phyloP scores from a whole-genome alignment of 2,329 filamentous ascomycete genomes.

The Cladophialophora bantiana region DNA sequence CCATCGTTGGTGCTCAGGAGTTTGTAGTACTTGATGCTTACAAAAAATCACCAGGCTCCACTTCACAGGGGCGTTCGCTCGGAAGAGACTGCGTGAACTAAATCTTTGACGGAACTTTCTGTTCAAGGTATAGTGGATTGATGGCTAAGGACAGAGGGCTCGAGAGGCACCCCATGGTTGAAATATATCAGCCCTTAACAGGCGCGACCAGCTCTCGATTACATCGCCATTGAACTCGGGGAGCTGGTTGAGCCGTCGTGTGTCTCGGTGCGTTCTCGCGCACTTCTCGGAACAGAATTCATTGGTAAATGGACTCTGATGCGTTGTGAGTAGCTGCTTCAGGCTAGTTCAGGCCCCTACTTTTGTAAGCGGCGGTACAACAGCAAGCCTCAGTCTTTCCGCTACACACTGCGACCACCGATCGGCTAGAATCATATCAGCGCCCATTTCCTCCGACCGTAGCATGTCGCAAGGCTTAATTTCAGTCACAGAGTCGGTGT shows the following conservation, averaged over 20 bases:
- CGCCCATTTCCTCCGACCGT: slow-evolving; percentile 6
- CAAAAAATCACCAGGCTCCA: not conserved
- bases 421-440: not conserved
- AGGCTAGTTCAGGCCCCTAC: not conserved
- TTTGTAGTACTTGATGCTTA: not conserved
- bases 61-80: not conserved
- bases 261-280: slow-evolving; percentile 30
- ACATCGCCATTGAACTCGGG: not conserved
- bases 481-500: not conserved
- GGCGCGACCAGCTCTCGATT: not conserved
- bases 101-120: not conserved
- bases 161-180: not conserved
- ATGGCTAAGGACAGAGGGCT: not conserved
- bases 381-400: not conserved
- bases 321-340: not conserved
- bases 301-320: not conserved
- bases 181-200: not conserved
- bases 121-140: not conserved
- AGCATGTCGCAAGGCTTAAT: slow-evolving; percentile 9
- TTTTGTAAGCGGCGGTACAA: not conserved
- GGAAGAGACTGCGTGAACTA: not conserved
- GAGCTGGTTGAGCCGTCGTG: not conserved
- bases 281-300: slow-evolving; percentile 18
- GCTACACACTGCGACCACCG: not conserved
- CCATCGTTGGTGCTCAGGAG: slow-evolving; percentile 14